These are phyloP conservation scores for Proliferodiscus dingleyae DNA, from an alignment of 2,329 filamentous ascomycete genomes.

Conservation along the genomic window DNA sequence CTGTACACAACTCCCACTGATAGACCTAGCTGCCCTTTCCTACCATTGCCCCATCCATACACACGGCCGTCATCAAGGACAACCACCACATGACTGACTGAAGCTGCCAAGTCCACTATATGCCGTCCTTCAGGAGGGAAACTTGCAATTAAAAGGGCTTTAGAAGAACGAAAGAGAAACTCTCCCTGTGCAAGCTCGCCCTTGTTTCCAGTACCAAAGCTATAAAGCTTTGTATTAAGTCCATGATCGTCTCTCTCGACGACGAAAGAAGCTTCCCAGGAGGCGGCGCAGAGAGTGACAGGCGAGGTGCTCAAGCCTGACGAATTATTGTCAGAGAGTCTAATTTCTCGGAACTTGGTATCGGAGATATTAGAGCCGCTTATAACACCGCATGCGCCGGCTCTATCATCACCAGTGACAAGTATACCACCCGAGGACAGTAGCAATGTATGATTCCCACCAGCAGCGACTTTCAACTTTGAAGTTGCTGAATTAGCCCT, in stretches of 20 bases:
- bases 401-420: constrained; percentile 56
- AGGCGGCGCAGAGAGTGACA: constrained; percentile 56
- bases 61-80: constrained; percentile 71
- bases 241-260: constrained; percentile 43
- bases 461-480: constrained; percentile 41
- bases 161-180: constrained; percentile 44
- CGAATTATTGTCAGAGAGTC: constrained; percentile 15
- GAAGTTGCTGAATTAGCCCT: constrained; percentile 34
- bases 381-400: constrained; percentile 48
- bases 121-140: constrained; percentile 59
- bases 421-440: constrained; percentile 59
- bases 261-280: constrained; percentile 71
- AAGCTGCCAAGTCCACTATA: constrained; percentile 63
- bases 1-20: constrained; percentile 47
- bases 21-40: constrained; percentile 77
- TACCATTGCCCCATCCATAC: constrained; percentile 84
- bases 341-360: constrained; percentile 18
- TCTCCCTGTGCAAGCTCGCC: constrained; percentile 67
- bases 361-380: constrained; percentile 6
- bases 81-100: constrained; percentile 72
- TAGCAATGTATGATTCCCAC: constrained; percentile 84
- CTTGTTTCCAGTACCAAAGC: constrained; percentile 61
- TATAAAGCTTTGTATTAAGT: constrained; percentile 49
- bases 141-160: constrained; percentile 45
- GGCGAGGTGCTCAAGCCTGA: constrained; percentile 25